Evolutionary conservation across 495 filamentous ascomycete species (phyloP), one percentile per base, ranked within the genome.

Genomic region (Penicillium ochrochloron): DNA sequence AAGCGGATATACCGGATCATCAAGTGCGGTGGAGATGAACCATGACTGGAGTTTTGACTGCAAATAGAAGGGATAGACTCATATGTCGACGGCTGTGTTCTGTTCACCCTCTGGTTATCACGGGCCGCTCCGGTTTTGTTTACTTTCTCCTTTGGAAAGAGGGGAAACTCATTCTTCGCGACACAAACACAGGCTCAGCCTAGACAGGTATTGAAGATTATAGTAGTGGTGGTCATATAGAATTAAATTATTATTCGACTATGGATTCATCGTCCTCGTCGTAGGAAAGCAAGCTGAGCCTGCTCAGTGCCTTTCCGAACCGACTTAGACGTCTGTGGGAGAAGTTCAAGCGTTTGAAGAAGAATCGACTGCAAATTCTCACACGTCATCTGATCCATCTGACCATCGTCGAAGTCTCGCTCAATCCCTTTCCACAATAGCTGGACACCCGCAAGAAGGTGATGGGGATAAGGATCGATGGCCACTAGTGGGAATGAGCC

Each of bases 1-100:
- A 92, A 93, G 80, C 60, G 66, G 58, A 27, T 76, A 48, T 66
- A 66, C 39, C 54, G 64, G 2, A 34, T 54, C 2, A 4, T 54
- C 51, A 54, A 29, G 15, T 54, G 6, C 3, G 27, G 25, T 8
- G 51, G 19, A 9, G 51, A 33, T 33, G 9, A 31, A 8, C 9
- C 19, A 23, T 57, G 35, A 57, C 12, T 9, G 33, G 9, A 33
- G 4, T 5, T 46, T 48, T 48, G 10, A 23, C 2, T 25, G 19
- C 9, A 12, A 48, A 4, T 4, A 14, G 44, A 25, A 48, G 9
- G 21, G 19, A 48, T 48, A 12, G 19, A 48, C 12, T 12, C 10
- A 21, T 21, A 10, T 12, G 3, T 14, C 1, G 19, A 21, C 5
- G 21, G 19, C 3, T n/a, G 21, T 23, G 2, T 23, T 48, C 44